Evolutionary conservation across 2,329 filamentous ascomycete species (phyloP).

Genomic region (Hypoxylon sp.): DNA sequence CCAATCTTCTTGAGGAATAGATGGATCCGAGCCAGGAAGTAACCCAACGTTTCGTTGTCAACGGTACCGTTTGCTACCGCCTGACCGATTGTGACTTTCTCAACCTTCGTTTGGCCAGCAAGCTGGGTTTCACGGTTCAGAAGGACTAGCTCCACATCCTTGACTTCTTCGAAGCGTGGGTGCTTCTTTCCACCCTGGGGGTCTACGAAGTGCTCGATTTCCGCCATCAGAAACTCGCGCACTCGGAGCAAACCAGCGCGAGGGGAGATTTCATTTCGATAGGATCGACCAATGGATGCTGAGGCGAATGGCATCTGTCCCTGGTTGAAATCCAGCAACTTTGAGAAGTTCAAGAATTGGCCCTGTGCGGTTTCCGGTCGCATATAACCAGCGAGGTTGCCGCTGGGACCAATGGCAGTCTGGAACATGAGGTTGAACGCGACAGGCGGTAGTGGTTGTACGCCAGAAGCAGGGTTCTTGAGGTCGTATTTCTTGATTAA

Average conservation of each 20-base stretch:
- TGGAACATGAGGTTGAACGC: constrained; percentile 99
- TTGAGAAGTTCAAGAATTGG: constrained; percentile 91
- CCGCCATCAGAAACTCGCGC: constrained; percentile 97
- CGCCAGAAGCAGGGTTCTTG: constrained; percentile 85
- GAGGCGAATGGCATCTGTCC: constrained; percentile 96
- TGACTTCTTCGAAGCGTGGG: constrained; percentile 86
- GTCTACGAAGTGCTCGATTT: constrained; percentile 99
- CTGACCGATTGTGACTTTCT: constrained; percentile 83
- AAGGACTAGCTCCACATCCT: constrained; percentile 85
- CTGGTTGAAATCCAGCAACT: constrained; percentile 94
- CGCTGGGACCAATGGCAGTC: constrained; percentile 92
- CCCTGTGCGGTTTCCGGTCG: constrained; percentile 97
- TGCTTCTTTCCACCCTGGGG: constrained; percentile 97
- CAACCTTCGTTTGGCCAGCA: constrained; percentile 83
- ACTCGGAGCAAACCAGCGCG: constrained; percentile 92
- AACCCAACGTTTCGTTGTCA: constrained; percentile 97
- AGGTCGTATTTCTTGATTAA: constrained; percentile 94
- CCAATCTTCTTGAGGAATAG: constrained; percentile 92
- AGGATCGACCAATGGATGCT: constrained; percentile 96
- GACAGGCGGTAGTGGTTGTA: constrained; percentile 83
- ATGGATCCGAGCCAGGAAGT: constrained; percentile 95
- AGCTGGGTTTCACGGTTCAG: constrained; percentile 89
- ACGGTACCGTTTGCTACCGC: constrained; percentile 87
- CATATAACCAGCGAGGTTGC: constrained; percentile 87
- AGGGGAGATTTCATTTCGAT: constrained; percentile 97